Conservation (phyloP, 73 alveolate species). For the Tetrahymena thermophila region DNA sequence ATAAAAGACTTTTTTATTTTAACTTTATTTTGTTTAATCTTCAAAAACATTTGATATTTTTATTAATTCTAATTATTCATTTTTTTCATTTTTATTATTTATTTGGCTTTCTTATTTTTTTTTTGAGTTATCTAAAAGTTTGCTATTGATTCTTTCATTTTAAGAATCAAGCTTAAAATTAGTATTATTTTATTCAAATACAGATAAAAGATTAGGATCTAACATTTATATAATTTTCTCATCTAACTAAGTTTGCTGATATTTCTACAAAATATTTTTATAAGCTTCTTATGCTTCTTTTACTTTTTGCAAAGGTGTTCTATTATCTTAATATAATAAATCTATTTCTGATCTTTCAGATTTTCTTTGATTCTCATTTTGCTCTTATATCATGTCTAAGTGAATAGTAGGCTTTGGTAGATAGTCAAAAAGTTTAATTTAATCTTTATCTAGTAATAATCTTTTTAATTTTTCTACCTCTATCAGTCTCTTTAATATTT, state of each 20-base stretch:
- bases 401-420: constrained; percentile 19
- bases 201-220: neutral
- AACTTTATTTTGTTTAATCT: too few species aligned
- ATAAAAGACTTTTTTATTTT: too few species aligned
- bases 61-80: too few species aligned
- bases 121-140: too few species aligned
- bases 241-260: neutral
- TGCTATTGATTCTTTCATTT: too few species aligned
- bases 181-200: neutral
- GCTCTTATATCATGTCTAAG: neutral
- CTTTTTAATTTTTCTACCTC: constrained; percentile 33
- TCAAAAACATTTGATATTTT: too few species aligned
- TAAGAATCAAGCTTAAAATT: too few species aligned
- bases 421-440: constrained; percentile 33
- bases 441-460: constrained; percentile 4
- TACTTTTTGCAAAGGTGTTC: neutral
- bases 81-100: too few species aligned
- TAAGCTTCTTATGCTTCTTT: neutral
- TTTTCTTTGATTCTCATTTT: neutral
- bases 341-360: neutral
- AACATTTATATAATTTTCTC: neutral
- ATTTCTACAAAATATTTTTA: neutral
- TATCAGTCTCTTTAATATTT: constrained; percentile 11
- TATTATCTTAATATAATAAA: neutral
- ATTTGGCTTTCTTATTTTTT: too few species aligned